A percentile compares a stretch with the other conserved stretches of the same genome.
These are phyloP conservation scores for Hydrangea macrophylla DNA, from an alignment of 148 eudicot genomes.

Conservation along the genomic window DNA sequence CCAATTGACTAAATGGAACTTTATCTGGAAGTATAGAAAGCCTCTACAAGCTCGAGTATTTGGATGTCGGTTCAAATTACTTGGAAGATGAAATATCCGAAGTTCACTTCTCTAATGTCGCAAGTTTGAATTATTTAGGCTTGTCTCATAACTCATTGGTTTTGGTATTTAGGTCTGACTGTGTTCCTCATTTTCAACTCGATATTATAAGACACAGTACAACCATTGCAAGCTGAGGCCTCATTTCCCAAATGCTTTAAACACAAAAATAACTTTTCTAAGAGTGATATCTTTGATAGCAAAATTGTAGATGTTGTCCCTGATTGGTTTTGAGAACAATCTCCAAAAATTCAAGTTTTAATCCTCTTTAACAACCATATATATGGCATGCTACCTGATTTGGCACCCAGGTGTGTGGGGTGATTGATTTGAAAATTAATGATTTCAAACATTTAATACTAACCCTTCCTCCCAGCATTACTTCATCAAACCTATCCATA, in stretches of 20 bases:
- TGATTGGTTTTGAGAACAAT: not conserved
- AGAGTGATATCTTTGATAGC: not conserved
- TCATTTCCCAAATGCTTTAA: constrained; percentile 13
- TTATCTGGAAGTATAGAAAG: not conserved
- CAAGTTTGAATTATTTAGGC: not conserved
- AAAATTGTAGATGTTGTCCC: constrained; percentile 7
- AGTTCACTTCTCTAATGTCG: not conserved
- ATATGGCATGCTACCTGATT: constrained; percentile 2
- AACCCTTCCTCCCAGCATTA: not conserved
- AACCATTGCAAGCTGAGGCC: not conserved
- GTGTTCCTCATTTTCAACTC: constrained; percentile 11
- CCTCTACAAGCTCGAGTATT: not conserved
- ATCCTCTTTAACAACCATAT: constrained; percentile 10
- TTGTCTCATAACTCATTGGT: not conserved
- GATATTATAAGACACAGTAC: not conserved
- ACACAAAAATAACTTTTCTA: not conserved
- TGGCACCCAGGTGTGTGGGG: not conserved
- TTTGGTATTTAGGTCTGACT: not conserved
- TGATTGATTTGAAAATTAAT: not conserved
- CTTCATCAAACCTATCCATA: not conserved
- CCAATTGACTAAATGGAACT: not conserved
- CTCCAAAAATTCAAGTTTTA: not conserved
- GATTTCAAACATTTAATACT: not conserved
- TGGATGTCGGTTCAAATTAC: not conserved
- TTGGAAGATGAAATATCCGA: too few species aligned